Percentiles rank a stretch among this genome's conserved stretches.
Evolutionary conservation across 768 basidiomycete species (phyloP).

Genomic region (Mycena floridula): DNA sequence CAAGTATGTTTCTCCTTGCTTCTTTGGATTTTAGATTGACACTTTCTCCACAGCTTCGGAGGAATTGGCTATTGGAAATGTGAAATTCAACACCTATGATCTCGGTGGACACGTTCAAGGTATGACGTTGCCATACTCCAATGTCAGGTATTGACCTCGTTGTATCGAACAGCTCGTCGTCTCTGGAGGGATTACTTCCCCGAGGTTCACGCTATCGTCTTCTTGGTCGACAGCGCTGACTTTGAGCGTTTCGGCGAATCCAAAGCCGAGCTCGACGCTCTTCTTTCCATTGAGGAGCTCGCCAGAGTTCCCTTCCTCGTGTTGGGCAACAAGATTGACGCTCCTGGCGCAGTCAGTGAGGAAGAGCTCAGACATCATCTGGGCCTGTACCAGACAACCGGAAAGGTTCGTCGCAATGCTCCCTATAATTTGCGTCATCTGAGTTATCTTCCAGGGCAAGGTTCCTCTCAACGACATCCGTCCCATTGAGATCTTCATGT

Average conservation of each 20-base stretch:
- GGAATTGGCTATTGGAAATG: slow-evolving; percentile 96
- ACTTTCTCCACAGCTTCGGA: slow-evolving; percentile 70
- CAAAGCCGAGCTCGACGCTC: slow-evolving; percentile 94
- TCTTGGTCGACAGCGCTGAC: slow-evolving; percentile 96
- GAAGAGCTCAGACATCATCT: slow-evolving; percentile 94
- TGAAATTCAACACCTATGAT: slow-evolving; percentile 99
- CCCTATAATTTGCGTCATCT: not conserved
- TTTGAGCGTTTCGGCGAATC: slow-evolving; percentile 94
- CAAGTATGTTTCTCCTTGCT: slow-evolving; percentile 52
- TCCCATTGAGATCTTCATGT: slow-evolving; percentile 99
- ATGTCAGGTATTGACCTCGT: not conserved
- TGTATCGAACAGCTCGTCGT: slow-evolving; percentile 67
- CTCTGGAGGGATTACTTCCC: slow-evolving; percentile 99
- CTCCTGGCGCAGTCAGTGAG: slow-evolving; percentile 95
- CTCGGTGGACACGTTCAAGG: slow-evolving; percentile 97
- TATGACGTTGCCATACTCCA: slow-evolving; percentile 24
- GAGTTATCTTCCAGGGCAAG: slow-evolving; percentile 63
- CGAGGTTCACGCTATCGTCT: slow-evolving; percentile 97
- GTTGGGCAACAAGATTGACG: slow-evolving; percentile 99
- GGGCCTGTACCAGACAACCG: slow-evolving; percentile 98
- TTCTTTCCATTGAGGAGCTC: slow-evolving; percentile 93
- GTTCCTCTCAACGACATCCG: slow-evolving; percentile 94
- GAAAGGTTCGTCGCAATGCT: slow-evolving; percentile 61
- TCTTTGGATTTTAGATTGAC: slow-evolving; percentile 1
- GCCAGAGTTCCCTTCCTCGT: slow-evolving; percentile 96